These are phyloP conservation scores for Neurospora crassa DNA, from an alignment of 2,329 filamentous ascomycete genomes.

Conservation along the genomic window DNA sequence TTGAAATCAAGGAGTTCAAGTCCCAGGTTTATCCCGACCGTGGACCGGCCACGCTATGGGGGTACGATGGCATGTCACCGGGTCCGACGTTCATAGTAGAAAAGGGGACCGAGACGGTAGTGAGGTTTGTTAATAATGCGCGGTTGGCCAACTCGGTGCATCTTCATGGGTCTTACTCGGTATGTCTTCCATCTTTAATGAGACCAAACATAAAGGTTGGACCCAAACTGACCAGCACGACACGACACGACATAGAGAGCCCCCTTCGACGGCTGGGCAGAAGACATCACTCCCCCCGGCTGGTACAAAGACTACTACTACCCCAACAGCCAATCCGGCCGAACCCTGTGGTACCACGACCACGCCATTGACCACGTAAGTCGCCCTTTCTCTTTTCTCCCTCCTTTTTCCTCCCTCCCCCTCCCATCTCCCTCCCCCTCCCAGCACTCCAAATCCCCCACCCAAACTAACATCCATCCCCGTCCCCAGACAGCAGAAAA, in stretches of 20 bases:
- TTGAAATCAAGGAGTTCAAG: slow-evolving; percentile 18
- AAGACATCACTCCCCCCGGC: slow-evolving; percentile 34
- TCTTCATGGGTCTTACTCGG: slow-evolving; percentile 38
- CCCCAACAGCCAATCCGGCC: slow-evolving; percentile 37
- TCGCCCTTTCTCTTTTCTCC: background rate
- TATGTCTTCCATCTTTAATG: slow-evolving; percentile 3
- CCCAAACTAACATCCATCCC: background rate
- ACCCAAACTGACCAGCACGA: too few relatives aligned
- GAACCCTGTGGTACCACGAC: slow-evolving; percentile 44
- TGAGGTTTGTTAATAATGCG: slow-evolving; percentile 37
- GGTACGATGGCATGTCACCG: slow-evolving; percentile 40
- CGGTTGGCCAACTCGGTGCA: slow-evolving; percentile 32
- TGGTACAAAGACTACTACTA: slow-evolving; percentile 49
- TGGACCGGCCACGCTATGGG: slow-evolving; percentile 19
- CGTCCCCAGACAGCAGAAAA: slow-evolving; percentile 35
- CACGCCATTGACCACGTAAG: slow-evolving; percentile 21
- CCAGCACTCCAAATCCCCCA: too few relatives aligned
- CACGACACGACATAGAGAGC: slow-evolving; percentile 20
- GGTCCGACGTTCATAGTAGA: slow-evolving; percentile 38
- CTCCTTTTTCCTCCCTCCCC: too few relatives aligned
- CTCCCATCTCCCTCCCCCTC: too few relatives aligned
- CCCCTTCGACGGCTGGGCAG: slow-evolving; percentile 39
- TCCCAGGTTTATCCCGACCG: slow-evolving; percentile 18
- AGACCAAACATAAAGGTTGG: too few relatives aligned
- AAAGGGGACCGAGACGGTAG: slow-evolving; percentile 35